Percentiles rank a stretch among this genome's conserved stretches.
phyloP scores from a whole-genome alignment of 495 filamentous ascomycete species.

The Halenospora varia region DNA sequence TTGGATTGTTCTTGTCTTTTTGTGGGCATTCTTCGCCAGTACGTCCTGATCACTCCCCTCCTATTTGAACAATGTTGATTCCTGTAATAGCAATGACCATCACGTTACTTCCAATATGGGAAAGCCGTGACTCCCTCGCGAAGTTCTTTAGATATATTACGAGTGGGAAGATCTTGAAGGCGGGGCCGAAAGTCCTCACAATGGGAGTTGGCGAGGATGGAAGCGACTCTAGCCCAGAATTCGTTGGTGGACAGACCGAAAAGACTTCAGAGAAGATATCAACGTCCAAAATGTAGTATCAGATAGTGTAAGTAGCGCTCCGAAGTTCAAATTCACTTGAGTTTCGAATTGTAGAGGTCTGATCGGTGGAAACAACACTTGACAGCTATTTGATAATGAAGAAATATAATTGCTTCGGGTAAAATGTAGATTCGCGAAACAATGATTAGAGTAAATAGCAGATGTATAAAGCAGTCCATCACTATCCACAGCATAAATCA shows the following conservation, averaged over 20 bases:
- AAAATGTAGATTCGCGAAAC: too few relatives aligned
- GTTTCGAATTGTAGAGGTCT: too few relatives aligned
- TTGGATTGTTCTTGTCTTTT: slow-evolving; percentile 66
- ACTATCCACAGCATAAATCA: too few relatives aligned
- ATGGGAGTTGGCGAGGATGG: neutral
- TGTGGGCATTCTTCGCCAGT: slow-evolving; percentile 63
- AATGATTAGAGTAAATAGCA: too few relatives aligned
- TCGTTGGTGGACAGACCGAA: neutral
- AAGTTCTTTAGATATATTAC: neutral
- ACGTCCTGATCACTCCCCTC: too few relatives aligned
- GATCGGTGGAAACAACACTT: too few relatives aligned
- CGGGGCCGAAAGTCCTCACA: neutral
- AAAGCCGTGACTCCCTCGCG: neutral
- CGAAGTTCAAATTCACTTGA: too few relatives aligned
- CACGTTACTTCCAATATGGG: neutral
- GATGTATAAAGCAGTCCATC: too few relatives aligned
- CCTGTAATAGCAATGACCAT: slow-evolving; percentile 4
- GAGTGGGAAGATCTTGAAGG: neutral
- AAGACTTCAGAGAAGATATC: neutral
- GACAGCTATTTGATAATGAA: too few relatives aligned
- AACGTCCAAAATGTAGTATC: too few relatives aligned
- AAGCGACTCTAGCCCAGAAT: neutral
- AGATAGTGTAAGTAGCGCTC: too few relatives aligned
- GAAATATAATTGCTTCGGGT: too few relatives aligned
- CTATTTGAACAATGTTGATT: neutral